Base-by-base conservation (phyloP, 768 basidiomycete genomes). In the Auriscalpium vulgare region DNA sequence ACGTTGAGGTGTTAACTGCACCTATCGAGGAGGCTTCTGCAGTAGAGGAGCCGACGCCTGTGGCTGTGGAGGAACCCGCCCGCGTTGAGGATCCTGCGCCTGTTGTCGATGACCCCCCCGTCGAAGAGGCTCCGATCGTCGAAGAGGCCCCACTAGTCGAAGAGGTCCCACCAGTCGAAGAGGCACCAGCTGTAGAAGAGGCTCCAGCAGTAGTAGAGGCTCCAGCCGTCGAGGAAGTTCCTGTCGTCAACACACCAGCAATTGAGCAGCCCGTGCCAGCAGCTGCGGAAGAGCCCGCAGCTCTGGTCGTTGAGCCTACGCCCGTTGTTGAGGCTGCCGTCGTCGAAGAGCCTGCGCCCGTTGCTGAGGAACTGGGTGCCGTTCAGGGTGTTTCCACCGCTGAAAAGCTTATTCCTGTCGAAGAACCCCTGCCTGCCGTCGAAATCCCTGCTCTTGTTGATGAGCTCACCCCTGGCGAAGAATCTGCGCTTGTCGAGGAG, bases 31-130 rank as follows among this genome's bases (percentile, higher is more conserved):
- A 54, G 43, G 43, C 6, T 13, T 13, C 17, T 44, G 23, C 21
- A 16, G 50, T 53, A 45, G 62, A 29, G 29, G 49, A 6, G 50
- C 55, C 35, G 58, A 43, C 50, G 46, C 61, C 63, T 37, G 57
- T 38, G 9, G 14, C 17, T 35, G 45, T 50, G 34, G 48, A 56
- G 21, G 60, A 61, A 36, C 66, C 58, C 10, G 35, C 49, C n/a
- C 17, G 11, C 37, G 37, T 45, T 38, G 37, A 36, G 13, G 29
- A 43, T 29, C 35, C 49, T 21, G 29, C n/a, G 10, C n/a, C 43
- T 36, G 45, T 40, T 4, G 16, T 37, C 21, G n/a, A 56, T 10
- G 29, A 56, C 14, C 40, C 54, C n/a, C 36, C 16, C 17, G 50
- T 44, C 13, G 55, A 53, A 40, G 55, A 35, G 10, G 4, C 43